Evolutionary conservation across 768 basidiomycete genomes (phyloP), one percentile per base, ranked within the genome.

Genomic region (Hericium erinaceus): DNA sequence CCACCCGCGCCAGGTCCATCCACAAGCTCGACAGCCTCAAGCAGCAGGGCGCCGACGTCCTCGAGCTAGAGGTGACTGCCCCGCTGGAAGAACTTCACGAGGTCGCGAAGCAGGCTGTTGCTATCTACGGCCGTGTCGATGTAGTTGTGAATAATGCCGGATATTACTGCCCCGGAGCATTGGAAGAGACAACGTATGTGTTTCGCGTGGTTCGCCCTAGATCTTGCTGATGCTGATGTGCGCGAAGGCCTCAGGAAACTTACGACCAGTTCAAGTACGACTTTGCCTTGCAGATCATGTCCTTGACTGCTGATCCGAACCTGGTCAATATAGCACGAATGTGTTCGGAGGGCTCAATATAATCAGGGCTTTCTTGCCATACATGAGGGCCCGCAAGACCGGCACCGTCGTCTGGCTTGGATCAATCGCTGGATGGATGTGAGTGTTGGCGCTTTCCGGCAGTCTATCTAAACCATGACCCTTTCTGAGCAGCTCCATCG

Each of bases 1-100:
- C 64, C 7, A 46, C 51, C 26, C 61, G 64, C 20, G 16, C 38
- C 22, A 26, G 39, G 6, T 61, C 60, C 20, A 20, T 61, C 7
- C 39, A n/a, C 18, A 40, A 72, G 52, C 68, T 75, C 39, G 67
- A 69, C 2, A 70, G 67, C 41, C 60, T 74, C 16, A 63, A 65
- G 55, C 52, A 54, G 53, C 1, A 39, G 3, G 72, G 66, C n/a
- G 69, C 69, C 2, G 57, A 61, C 40, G 54, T 65, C 2, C 52
- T 69, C 22, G 58, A 65, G 49, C 58, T 69, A 8, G 68, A 69
- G 49, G 68, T 68, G 4, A 65, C 67, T 7, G 57, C 60, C 7
- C 55, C 63, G 3, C 46, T 60, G 11, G 60, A 64, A 5, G 53
- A 54, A 8, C 54, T 69, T 10, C 50, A 63, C 37, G 55, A 33